A percentile compares a stretch with the other conserved stretches of the same genome.
phyloP scores from a whole-genome alignment of 768 basidiomycete species.

The Hypsizygus marmoreus region DNA sequence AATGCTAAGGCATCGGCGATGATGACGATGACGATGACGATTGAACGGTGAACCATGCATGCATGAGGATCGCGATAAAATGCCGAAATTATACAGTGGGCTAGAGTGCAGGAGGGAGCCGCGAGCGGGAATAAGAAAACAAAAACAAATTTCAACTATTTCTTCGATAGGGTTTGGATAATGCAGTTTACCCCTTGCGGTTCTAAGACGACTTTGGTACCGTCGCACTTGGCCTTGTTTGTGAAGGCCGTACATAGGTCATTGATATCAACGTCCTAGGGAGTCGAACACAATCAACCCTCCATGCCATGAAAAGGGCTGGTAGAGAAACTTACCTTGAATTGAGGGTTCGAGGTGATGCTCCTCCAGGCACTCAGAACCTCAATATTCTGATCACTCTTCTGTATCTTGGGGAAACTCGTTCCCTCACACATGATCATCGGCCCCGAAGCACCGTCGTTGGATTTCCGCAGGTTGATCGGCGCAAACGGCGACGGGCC shows the following conservation, averaged over 20 bases:
- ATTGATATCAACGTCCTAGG: constrained; percentile 75
- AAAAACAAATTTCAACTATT: constrained; percentile 13
- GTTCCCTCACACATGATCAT: constrained; percentile 68
- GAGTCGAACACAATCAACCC: constrained; percentile 5
- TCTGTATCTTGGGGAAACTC: constrained; percentile 66
- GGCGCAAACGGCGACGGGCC: constrained; percentile 67
- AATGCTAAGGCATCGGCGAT: too few species aligned
- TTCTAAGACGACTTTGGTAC: constrained; percentile 79
- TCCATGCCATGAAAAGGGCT: constrained; percentile 5
- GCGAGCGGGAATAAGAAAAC: too few species aligned
- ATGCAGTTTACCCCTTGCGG: constrained; percentile 52
- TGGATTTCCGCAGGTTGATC: constrained; percentile 42
- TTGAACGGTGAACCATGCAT: too few species aligned
- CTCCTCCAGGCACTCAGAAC: constrained; percentile 78
- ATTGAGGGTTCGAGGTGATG: constrained; percentile 73
- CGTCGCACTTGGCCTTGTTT: constrained; percentile 81
- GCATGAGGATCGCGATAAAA: too few species aligned
- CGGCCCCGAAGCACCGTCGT: constrained; percentile 45
- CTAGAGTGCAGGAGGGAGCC: neutral
- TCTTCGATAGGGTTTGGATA: constrained; percentile 40
- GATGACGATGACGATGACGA: neutral
- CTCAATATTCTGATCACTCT: constrained; percentile 75
- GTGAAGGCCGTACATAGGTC: constrained; percentile 79
- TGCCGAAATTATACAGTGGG: too few species aligned
- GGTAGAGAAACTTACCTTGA: constrained; percentile 55